Conservation (phyloP, 345 rosid genomes). For the Camelina sativa region DNA sequence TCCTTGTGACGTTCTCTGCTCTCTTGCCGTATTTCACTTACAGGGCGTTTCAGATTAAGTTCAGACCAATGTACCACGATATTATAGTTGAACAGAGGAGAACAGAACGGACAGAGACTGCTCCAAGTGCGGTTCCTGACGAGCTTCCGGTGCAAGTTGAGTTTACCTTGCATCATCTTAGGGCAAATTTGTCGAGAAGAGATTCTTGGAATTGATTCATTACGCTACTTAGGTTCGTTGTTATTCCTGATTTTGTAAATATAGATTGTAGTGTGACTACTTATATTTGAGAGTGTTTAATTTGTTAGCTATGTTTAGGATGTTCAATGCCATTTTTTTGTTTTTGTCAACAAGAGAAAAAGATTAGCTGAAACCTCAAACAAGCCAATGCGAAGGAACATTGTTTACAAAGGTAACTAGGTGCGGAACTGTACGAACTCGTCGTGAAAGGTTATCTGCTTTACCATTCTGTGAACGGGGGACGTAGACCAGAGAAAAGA, state of each 20-base stretch:
- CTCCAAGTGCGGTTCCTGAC: constrained; percentile 29
- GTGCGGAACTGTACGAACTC: too few relatives aligned
- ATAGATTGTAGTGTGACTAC: not conserved
- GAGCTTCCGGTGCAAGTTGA: constrained; percentile 54
- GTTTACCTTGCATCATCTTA: constrained; percentile 52
- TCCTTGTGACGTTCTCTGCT: constrained; percentile 64
- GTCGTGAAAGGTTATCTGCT: too few relatives aligned
- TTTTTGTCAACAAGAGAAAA: too few relatives aligned
- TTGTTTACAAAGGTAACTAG: too few relatives aligned
- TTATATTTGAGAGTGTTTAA: not conserved
- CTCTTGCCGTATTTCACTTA: constrained; percentile 74
- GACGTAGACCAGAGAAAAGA: too few relatives aligned
- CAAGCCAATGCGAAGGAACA: too few relatives aligned
- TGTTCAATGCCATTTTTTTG: too few relatives aligned
- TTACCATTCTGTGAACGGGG: too few relatives aligned
- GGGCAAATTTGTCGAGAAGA: constrained; percentile 44
- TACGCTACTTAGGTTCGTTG: not conserved
- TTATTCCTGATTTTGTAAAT: not conserved
- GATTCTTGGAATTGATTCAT: constrained; percentile 39
- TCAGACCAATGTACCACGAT: constrained; percentile 85
- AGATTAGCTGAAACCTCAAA: too few relatives aligned
- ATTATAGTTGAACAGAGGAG: constrained; percentile 46
- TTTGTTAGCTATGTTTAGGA: not conserved
- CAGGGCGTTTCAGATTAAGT: constrained; percentile 72
- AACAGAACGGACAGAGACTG: constrained; percentile 33